Evolutionary conservation across 192 early-diverging fungal genomes (phyloP), one percentile per base, ranked within the genome.

Genomic region (Backusella mclennaniae): DNA sequence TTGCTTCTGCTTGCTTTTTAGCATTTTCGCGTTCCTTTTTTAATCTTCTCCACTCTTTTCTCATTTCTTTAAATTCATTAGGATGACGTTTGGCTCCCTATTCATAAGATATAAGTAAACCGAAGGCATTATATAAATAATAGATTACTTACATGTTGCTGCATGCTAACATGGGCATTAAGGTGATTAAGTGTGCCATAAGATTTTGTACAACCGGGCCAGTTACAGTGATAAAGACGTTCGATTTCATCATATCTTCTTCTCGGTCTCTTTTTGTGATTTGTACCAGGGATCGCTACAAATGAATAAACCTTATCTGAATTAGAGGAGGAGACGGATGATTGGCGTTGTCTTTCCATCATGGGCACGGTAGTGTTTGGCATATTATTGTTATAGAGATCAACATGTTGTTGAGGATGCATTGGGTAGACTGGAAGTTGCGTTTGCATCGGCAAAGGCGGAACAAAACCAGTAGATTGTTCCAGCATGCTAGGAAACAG

Each of bases 161-260:
- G 89, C 87, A 89, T 90, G 41, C 77, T 83, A 19, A 90, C 87
- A 76, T 90, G 89, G 7, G 89, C 86, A 71, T 90, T 90, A 19
- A 90, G 76, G 38, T 90, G 89, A 73, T 90, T 90, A 1, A 90
- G 71, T 14, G 89, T 90, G 15, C 89, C 89, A 74, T 90, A 90
- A 0, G 83, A 79, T 75, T 90, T 90, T 14, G 85, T 83, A 71
- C 89, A 90, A 7, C 85, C 87, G 3, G 68, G 73, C 79, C 77
- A 87, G 67, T 79, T 88, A 80, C 89, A 90, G 52, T 78, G 76
- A 73, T 90, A 90, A 31, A 87, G 78, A 15, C 89, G 87, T 53
- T 90, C 89, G 46, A 90, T 86, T 72, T 90, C 89, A 75, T 90
- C 87, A 52, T 86, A 90, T 49, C 86, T 72, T 66, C 89, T 77